phyloP scores from a whole-genome alignment of 352 stramenopile genomes.

The Achlya hypogyna region DNA sequence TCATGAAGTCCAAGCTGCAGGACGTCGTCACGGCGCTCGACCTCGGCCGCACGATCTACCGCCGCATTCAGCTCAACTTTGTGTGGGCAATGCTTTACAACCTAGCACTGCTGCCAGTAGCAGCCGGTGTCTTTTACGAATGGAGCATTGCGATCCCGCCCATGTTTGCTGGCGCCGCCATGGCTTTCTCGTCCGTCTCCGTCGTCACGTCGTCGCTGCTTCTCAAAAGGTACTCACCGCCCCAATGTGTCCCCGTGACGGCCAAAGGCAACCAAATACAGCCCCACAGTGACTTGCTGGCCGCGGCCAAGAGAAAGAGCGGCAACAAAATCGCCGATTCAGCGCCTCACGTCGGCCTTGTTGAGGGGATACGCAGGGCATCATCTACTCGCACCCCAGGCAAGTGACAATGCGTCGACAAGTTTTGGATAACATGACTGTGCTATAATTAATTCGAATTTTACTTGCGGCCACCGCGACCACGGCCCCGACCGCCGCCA shows the following conservation, averaged over 20 bases:
- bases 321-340: too few species aligned
- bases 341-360: too few species aligned
- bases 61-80: slow-evolving; percentile 96
- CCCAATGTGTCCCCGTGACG: too few species aligned
- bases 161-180: slow-evolving; percentile 92
- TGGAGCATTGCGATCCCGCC: slow-evolving; percentile 90
- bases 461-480: background rate
- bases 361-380: too few species aligned
- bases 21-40: slow-evolving; percentile 96
- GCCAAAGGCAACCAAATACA: too few species aligned
- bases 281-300: too few species aligned
- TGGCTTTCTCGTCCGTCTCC: slow-evolving; percentile 95
- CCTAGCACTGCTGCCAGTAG: slow-evolving; percentile 92
- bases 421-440: too few species aligned
- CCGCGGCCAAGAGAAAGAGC: too few species aligned
- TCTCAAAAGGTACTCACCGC: slow-evolving; percentile 86
- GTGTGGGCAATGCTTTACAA: slow-evolving; percentile 98
- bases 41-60: slow-evolving; percentile 93
- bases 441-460: background rate
- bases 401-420: slow-evolving; percentile 81
- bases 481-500: background rate
- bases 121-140: slow-evolving; percentile 95
- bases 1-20: slow-evolving; percentile 50
- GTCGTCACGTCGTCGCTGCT: slow-evolving; percentile 93
- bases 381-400: slow-evolving; percentile 30